Conservation (phyloP, 371 early-diverging fungal genomes). For the Caulochytrium protostelioides region DNA sequence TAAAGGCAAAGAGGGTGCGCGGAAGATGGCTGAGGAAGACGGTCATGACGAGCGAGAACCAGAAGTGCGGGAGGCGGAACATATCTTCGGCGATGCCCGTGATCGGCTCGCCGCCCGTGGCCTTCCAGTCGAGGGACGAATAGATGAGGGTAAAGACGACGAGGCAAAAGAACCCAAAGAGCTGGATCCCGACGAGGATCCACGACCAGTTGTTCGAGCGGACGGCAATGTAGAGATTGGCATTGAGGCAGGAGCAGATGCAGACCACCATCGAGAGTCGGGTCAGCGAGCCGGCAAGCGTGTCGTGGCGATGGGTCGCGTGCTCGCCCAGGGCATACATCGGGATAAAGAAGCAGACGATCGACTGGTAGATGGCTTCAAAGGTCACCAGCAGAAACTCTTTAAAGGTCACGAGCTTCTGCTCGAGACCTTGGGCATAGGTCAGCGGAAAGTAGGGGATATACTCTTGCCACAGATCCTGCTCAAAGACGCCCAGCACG, state of each 20-base stretch:
- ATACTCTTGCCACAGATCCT: slow-evolving; percentile 3
- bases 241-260: background rate
- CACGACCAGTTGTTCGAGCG: background rate
- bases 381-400: slow-evolving; percentile 2
- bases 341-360: slow-evolving; percentile 1
- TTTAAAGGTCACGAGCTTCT: slow-evolving; percentile 3
- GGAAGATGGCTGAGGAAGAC: too few species aligned
- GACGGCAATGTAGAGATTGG: background rate
- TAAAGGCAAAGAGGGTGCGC: too few species aligned
- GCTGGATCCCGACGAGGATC: background rate
- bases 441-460: slow-evolving; percentile 1
- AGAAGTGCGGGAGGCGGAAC: too few species aligned
- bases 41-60: too few species aligned
- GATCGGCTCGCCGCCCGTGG: background rate
- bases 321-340: background rate
- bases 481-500: slow-evolving; percentile 22
- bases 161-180: background rate
- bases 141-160: slow-evolving; percentile 3
- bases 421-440: slow-evolving; percentile 1
- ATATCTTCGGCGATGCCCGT: too few species aligned
- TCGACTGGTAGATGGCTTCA: slow-evolving; percentile 8
- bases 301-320: background rate
- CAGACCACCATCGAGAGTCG: background rate
- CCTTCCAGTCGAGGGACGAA: background rate
- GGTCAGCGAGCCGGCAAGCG: background rate